Conservation (phyloP, 106 monocot genomes). For the Dendrobium officinale region DNA sequence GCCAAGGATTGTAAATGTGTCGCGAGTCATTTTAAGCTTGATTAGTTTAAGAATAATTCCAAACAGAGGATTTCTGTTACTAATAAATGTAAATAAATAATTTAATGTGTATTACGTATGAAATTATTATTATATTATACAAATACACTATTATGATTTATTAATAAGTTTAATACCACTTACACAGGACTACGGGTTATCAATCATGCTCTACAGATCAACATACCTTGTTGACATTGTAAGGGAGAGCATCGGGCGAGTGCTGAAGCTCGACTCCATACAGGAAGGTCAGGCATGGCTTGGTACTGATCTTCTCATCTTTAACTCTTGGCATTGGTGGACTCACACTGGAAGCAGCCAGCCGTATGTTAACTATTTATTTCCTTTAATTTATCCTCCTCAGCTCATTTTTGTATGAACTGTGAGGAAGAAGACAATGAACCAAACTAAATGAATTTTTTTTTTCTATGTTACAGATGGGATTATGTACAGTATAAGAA, state of each 20-base stretch:
- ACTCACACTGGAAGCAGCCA: slow-evolving; percentile 41
- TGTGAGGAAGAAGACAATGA: background rate
- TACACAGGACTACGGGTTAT: slow-evolving; percentile 55
- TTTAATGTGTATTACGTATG: no score
- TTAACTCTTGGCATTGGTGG: slow-evolving; percentile 98
- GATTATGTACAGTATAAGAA: slow-evolving; percentile 60
- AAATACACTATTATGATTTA: no score
- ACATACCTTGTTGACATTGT: slow-evolving; percentile 77
- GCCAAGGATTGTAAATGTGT: no score
- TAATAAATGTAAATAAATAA: no score
- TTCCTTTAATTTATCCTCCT: background rate
- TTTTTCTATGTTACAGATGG: slow-evolving; percentile 41
- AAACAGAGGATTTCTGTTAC: no score
- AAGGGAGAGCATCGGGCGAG: slow-evolving; percentile 37
- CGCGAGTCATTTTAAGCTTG: no score
- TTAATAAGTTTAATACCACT: no score
- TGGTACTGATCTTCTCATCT: slow-evolving; percentile 61
- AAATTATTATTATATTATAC: no score
- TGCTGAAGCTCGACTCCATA: slow-evolving; percentile 78
- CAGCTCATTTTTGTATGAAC: background rate
- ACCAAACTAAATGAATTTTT: background rate
- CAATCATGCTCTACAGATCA: slow-evolving; percentile 46
- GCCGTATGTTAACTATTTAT: slow-evolving; percentile 27
- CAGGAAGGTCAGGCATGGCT: slow-evolving; percentile 47
- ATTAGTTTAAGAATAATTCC: no score